Conservation (phyloP, 768 basidiomycete species). For the Mrakia frigida region DNA sequence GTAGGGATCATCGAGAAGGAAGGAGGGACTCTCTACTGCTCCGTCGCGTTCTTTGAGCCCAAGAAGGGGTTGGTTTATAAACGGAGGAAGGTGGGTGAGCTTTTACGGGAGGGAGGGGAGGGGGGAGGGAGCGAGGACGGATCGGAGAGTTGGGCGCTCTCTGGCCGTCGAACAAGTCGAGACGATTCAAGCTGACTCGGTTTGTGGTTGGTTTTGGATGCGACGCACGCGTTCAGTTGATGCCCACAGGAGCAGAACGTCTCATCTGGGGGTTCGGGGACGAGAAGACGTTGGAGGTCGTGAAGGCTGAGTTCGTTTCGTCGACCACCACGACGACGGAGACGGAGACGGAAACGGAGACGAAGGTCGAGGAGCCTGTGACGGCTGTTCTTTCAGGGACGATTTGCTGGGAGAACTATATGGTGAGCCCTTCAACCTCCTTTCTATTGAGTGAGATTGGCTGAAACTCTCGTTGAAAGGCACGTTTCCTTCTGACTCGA, state of each 20-base stretch:
- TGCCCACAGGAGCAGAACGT: slow-evolving; percentile 60
- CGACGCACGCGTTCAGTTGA: slow-evolving; percentile 41
- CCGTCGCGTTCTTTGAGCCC: slow-evolving; percentile 56
- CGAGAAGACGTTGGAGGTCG: slow-evolving; percentile 53
- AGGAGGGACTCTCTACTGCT: slow-evolving; percentile 60
- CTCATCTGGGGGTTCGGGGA: slow-evolving; percentile 62
- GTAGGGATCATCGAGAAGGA: slow-evolving; percentile 59
- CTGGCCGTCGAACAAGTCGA: no score
- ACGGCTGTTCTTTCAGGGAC: slow-evolving; percentile 54
- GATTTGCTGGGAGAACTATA: slow-evolving; percentile 59
- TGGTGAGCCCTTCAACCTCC: no score
- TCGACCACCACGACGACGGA: not conserved
- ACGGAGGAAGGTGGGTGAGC: slow-evolving; percentile 50
- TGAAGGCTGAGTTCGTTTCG: slow-evolving; percentile 47
- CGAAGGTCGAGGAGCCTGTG: slow-evolving; percentile 13
- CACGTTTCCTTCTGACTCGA: no score
- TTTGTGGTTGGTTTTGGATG: not conserved
- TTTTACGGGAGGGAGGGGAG: not conserved
- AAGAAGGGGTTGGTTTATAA: slow-evolving; percentile 54
- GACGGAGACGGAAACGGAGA: no score
- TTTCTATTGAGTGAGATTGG: no score
- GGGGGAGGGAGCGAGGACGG: no score
- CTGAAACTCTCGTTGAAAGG: no score
- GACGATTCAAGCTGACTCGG: not conserved
- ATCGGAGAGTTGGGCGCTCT: no score